A percentile compares a stretch with the other conserved stretches of the same genome.
Conservation (phyloP, 306 rosid species). For the peach (Prunus persica) region Prunus_persica_NCBIv2 NC_034012.1:23465501-23466000, state of each 20-base stretch:
- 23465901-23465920: too few species aligned
- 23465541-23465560: constrained; percentile 64
- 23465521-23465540: constrained; percentile 58
- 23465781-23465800: constrained; percentile 36
- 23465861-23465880: constrained; percentile 6
- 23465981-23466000: too few species aligned
- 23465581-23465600: constrained; percentile 28
- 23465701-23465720: constrained; percentile 64
- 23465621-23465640: constrained; percentile 32
- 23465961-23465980: too few species aligned
- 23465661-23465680: constrained; percentile 78
- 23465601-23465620: neutral
- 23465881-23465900: neutral
- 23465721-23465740: constrained; percentile 46
- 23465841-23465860: constrained; percentile 23
- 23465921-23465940: too few species aligned
- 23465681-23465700: constrained; percentile 65
- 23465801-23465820: neutral
- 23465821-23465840: constrained; percentile 8
- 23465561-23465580: constrained; percentile 52
- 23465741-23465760: constrained; percentile 45
- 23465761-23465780: constrained; percentile 38
- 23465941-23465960: too few species aligned
- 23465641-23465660: constrained; percentile 44
- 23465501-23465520: constrained; percentile 42